Base-by-base conservation (phyloP, 2,329 filamentous ascomycete genomes). In the Epichloe sibirici region DNA sequence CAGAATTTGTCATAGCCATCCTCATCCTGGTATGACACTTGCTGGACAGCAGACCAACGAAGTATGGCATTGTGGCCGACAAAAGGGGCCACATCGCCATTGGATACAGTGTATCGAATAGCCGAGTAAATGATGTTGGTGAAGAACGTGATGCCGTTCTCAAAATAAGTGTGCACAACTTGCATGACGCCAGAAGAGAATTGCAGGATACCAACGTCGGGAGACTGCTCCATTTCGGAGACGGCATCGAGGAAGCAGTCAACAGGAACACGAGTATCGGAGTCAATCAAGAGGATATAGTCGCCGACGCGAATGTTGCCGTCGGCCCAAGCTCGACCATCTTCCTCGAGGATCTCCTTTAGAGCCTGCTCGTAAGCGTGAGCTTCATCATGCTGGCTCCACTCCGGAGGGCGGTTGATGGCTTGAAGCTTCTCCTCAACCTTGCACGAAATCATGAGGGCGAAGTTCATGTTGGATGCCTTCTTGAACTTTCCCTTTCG, bases 271-370 rank as follows among this genome's bases (percentile, higher is more conserved):
- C 85, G 85, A 34, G 86, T 90, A 66, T 90, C 86, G 2, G 85
- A 89, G 69, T 89, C 85, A 62, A 89, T 86, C 55, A 90, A 62
- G 12, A 70, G 62, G 55, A 90, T 88, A 66, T 90, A 90, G 68
- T 94, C 88, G 52, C 89, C 89, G 23, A 94, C 74, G 49, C 88
- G 86, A 59, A 95, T 85, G 66, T 93, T 90, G 56, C 88, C 89
- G 63, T 89, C 87, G 17, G 88, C 88, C 85, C 85, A 87, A 31
- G 85, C 85, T 31, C 83, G 79, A 17, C 82, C 81, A 53, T 86
- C 75, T 48, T 83, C 79, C 46, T 82, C 76, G 39, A 90, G 74
- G 17, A 85, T 78, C 54, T 85, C 77, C 58, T 80, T 77, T 43
- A 90, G 74, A 55, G 79, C 75, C 61, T 74, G 67, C 65, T 83